Evolutionary conservation across 1,284 basidiomycete species (phyloP), one percentile per base, ranked within the genome.

Genomic region (Cutaneotrichosporon curvatum): DNA sequence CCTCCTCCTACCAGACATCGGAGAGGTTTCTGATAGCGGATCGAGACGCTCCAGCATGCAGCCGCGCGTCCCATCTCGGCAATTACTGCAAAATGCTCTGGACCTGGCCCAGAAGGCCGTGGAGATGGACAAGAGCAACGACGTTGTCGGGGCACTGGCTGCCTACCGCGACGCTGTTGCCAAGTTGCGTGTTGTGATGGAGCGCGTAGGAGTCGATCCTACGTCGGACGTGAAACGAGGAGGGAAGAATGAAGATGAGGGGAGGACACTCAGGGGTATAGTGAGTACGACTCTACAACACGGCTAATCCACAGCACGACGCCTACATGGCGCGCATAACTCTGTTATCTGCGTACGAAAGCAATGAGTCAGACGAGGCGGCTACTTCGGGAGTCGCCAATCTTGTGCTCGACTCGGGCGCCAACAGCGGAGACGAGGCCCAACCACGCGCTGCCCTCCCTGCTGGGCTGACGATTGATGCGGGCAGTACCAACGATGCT

Each of bases 61-160:
- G 30, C 53, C 57, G 16, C 56, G 70, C 8, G 61, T 67, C 8
- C 65, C 71, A 1, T 71, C 68, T 0, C 55, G 67, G 8, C 65
- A 68, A 37, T 53, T 73, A 12, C 52, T 73, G 1, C 70, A 72
- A 50, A 57, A 63, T 2, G 72, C 72, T 1, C 57, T 73, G 21
- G 67, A 71, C 48, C 62, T 73, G 14, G 72, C 72, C 0, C 70
- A 73, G 37, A 53, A 56, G 28, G 72, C 72, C 0, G 72, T 73
- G n/a, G 68, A 71, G 52, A 65, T 68, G 61, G 72, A 73, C 52
- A 64, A 66, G 48, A 60, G 55, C 20, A 72, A 72, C 43, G 68
- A 71, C 48, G 70, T 73, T 9, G 44, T 52, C 0, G 69, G 70
- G 4, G 71, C 72, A 1, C 50, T 73, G 14, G 58, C 51, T 4